Percentiles rank a stretch among this genome's conserved stretches.
Conservation (phyloP, 208 protist genomes). For the Leishmania lainsoni region DNA sequence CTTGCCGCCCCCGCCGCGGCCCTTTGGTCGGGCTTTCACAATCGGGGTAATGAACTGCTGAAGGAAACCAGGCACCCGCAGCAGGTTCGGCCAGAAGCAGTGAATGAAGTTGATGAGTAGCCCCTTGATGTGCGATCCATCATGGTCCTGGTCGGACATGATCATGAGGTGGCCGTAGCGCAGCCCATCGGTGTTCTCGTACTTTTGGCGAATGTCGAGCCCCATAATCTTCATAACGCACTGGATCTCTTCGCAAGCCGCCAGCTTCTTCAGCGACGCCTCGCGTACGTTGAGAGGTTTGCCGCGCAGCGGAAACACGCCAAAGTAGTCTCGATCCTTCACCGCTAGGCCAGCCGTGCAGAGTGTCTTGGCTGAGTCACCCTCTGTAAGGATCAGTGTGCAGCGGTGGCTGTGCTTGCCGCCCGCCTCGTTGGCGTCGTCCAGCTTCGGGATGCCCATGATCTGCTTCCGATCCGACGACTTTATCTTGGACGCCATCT, state of each 20-base stretch:
- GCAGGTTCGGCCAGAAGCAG: constrained; percentile 98
- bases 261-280: constrained; percentile 92
- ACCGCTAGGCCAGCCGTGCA: constrained; percentile 98
- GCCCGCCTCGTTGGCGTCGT: constrained; percentile 99
- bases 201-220: constrained; percentile 93
- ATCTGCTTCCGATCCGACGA: constrained; percentile 84
- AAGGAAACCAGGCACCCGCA: constrained; percentile 97
- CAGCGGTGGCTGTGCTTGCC: constrained; percentile 94
- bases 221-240: constrained; percentile 96
- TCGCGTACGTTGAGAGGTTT: constrained; percentile 99
- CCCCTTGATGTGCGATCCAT: constrained; percentile 99
- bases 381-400: constrained; percentile 99
- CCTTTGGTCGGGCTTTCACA: constrained; percentile 96
- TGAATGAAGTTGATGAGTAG: constrained; percentile 99
- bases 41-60: constrained; percentile 99
- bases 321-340: constrained; percentile 99
- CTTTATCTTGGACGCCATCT: constrained; percentile 84
- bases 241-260: constrained; percentile 96
- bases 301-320: constrained; percentile 99
- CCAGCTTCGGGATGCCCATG: constrained; percentile 98
- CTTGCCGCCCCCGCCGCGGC: constrained; percentile 50
- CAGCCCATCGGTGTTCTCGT: constrained; percentile 88
- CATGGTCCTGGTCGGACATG: constrained; percentile 99
- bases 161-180: constrained; percentile 99
- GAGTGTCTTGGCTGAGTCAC: constrained; percentile 99